Evolutionary conservation across 768 basidiomycete species (phyloP).

Genomic region (Lactarius hengduanensis): DNA sequence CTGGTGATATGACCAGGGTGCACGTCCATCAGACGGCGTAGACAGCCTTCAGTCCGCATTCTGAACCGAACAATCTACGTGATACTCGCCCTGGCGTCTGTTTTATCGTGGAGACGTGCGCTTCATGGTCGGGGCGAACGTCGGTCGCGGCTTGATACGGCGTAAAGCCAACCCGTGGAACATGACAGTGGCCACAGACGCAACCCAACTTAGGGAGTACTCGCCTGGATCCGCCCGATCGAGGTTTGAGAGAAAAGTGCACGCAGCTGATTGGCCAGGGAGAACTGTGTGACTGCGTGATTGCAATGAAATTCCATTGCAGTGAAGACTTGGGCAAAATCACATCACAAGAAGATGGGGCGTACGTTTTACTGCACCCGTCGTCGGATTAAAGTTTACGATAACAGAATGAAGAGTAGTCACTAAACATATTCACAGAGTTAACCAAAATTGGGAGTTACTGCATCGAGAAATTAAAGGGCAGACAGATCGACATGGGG

Average conservation of each 20-base stretch:
- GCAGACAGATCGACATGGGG: background rate
- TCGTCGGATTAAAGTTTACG: conserved; percentile 14
- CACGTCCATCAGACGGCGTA: conserved; percentile 18
- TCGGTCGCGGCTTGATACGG: background rate
- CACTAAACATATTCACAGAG: conserved; percentile 12
- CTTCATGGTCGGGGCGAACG: background rate
- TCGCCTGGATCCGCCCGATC: background rate
- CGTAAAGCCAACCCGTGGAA: background rate
- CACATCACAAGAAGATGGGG: background rate
- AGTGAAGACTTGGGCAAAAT: background rate
- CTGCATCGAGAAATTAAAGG: conserved; percentile 5
- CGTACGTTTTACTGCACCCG: background rate
- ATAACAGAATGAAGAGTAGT: conserved; percentile 8
- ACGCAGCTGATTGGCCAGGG: background rate
- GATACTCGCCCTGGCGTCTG: conserved; percentile 5
- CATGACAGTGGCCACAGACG: background rate
- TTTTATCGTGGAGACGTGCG: background rate
- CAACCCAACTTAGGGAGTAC: background rate
- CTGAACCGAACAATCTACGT: background rate
- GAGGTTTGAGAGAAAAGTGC: background rate
- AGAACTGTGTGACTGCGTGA: background rate
- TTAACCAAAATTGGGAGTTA: conserved; percentile 20
- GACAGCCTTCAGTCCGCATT: background rate
- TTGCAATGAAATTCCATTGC: background rate
- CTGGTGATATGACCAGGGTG: background rate